A percentile compares a stretch with the other conserved stretches of the same genome.
Conservation (phyloP, 495 filamentous ascomycete genomes). For the Aspergillus diversus region DNA sequence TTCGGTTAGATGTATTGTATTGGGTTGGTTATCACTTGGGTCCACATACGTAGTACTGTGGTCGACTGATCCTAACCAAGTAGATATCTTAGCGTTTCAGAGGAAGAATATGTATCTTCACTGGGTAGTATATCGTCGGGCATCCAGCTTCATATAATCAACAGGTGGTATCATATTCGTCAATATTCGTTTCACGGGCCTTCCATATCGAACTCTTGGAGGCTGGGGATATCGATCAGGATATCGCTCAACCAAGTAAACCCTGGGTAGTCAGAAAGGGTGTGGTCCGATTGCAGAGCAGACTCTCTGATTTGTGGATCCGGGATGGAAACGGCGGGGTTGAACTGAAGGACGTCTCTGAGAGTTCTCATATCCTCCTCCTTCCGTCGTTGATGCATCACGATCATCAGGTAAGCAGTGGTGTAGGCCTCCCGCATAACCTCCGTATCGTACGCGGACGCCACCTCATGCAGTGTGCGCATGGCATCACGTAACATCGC, state of each 20-base stretch:
- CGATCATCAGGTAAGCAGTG: constrained; percentile 54
- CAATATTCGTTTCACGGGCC: constrained; percentile 16
- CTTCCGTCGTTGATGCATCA: constrained; percentile 47
- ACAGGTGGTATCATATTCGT: background rate
- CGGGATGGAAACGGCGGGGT: constrained; percentile 31
- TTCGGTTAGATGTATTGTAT: constrained; percentile 2
- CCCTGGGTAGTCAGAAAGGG: constrained; percentile 32
- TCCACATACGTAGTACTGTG: background rate
- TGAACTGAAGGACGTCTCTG: constrained; percentile 39
- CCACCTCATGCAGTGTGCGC: constrained; percentile 51
- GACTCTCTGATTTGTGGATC: constrained; percentile 15
- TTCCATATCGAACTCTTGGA: constrained; percentile 51
- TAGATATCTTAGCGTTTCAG: background rate
- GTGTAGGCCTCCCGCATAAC: constrained; percentile 56
- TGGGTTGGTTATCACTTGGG: background rate
- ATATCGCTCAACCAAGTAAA: constrained; percentile 50
- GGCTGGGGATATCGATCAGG: constrained; percentile 48
- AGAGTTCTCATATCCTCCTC: constrained; percentile 46
- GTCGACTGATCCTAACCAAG: background rate
- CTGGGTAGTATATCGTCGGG: too few relatives aligned
- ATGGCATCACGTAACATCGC: constrained; percentile 52
- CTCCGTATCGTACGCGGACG: constrained; percentile 46
- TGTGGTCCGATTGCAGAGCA: constrained; percentile 22
- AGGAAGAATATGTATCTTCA: background rate
- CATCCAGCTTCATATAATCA: too few relatives aligned